Evolutionary conservation across 257 asterid genomes (phyloP), one percentile per base, ranked within the genome.

Genomic region (Nicotiana sylvestris): DNA sequence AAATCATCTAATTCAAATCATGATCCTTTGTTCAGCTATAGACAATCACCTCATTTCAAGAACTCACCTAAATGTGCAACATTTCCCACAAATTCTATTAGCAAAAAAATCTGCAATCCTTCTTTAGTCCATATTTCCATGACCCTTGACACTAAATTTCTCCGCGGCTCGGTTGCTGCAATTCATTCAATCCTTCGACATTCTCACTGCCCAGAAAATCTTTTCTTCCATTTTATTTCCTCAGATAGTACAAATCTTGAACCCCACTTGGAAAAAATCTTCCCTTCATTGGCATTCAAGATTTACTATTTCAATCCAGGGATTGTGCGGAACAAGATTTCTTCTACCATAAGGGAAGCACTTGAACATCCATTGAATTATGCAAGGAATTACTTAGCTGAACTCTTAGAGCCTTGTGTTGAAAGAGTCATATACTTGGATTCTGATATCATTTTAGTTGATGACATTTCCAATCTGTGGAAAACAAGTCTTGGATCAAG

Each of bases 351-450:
- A 1, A 74, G 97, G 77, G 89, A 86, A 56, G 92, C 94, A 15
- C 90, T 92, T 10, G 97, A 91, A 30, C 94, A 92, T 85, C 97
- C 97, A 77, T 67, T 92, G 49, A 92, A 92, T 82, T 92, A 91
- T 70, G 95, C 97, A 6, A 88, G 97, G 51, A 91, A 86, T 85
- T 90, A 91, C 57, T 78, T 91, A 27, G 95, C 90, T 27, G 90
- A 89, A 66, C 86, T 91, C 64, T 84, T 92, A 5, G 97, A 88
- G 81, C 58, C 90, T 0, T 89, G 95, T 60, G 90, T 92, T 0
- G 83, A 76, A 5, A 80, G 93, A 60, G 94, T 92, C 39, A 88
- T 93, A 27, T 93, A 93, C 77, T 70, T 93, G 66, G 97, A 93
- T 76, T 93, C 97, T 25, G 97, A 93, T 87, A 88, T 93, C 65